These are phyloP conservation scores for Aureobasidium sp. DNA, from an alignment of 2,329 filamentous ascomycete species.

Conservation along the genomic window DNA sequence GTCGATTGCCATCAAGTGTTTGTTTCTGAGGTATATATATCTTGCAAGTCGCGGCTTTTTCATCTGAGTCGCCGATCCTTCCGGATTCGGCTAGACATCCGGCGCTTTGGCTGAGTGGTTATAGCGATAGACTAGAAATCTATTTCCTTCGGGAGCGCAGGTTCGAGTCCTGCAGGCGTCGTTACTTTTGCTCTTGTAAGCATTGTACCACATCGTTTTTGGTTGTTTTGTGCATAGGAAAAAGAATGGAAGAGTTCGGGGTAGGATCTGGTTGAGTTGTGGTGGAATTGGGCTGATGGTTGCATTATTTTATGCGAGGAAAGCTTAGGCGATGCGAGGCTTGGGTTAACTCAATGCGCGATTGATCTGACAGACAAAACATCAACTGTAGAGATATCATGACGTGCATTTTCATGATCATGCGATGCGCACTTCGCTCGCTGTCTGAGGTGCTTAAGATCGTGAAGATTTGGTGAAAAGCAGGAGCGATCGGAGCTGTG, in stretches of 20 bases:
- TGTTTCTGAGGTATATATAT: accelerated
- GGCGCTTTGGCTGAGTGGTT: conserved; percentile 14
- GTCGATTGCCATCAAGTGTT: no score
- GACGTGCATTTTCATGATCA: no score
- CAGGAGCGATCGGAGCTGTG: no score
- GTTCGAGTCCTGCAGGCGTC: conserved; percentile 8
- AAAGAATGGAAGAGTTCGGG: not conserved
- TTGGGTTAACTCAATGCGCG: not conserved
- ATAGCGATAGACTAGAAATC: conserved; percentile 15
- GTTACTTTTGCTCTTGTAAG: not conserved
- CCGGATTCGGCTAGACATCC: not conserved
- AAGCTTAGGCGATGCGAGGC: not conserved
- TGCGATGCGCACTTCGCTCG: no score
- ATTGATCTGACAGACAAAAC: not conserved
- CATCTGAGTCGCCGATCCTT: not conserved
- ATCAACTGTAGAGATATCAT: no score
- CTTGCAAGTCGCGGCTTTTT: not conserved
- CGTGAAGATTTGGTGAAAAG: no score
- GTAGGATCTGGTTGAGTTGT: not conserved
- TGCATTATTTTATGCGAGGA: not conserved
- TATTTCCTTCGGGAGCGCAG: conserved; percentile 6
- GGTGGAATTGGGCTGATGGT: not conserved
- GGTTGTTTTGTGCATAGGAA: not conserved
- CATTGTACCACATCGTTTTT: not conserved
- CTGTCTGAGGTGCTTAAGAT: no score